Evolutionary conservation across 106 monocot genomes (phyloP).

Genomic region (Dendrobium nobile): DNA sequence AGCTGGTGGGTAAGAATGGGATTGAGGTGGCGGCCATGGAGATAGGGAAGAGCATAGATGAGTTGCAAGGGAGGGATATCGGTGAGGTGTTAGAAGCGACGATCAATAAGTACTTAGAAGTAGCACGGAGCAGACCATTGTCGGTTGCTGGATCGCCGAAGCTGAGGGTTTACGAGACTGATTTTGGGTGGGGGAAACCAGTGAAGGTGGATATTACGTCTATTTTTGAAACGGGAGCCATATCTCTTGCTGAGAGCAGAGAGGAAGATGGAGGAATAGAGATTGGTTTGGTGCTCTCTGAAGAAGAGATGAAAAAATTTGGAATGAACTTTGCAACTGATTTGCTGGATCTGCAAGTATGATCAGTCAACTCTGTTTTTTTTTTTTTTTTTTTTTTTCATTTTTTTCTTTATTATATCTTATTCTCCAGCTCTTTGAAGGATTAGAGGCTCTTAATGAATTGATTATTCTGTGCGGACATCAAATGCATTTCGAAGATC

Average conservation of each 20-base stretch:
- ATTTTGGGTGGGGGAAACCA: conserved; percentile 23
- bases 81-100: neutral
- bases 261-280: conserved; percentile 8
- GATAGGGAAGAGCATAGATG: neutral
- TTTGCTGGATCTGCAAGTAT: too few species aligned
- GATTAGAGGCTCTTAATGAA: too few species aligned
- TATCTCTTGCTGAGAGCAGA: conserved; percentile 6
- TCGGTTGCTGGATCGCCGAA: conserved; percentile 10
- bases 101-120: neutral
- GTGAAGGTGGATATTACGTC: conserved; percentile 11
- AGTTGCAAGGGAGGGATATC: neutral
- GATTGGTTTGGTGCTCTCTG: conserved; percentile 9
- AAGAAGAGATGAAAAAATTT: conserved; percentile 4
- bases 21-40: neutral
- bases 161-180: conserved; percentile 19
- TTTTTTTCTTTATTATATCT: too few species aligned
- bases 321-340: neutral
- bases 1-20: conserved; percentile 3
- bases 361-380: too few species aligned
- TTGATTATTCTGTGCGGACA: too few species aligned
- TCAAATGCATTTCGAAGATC: too few species aligned
- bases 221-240: conserved; percentile 1
- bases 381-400: too few species aligned
- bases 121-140: neutral
- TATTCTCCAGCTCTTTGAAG: too few species aligned